These are phyloP conservation scores for Fusarium protoensiforme DNA, from an alignment of 2,329 filamentous ascomycete species.

Conservation along the genomic window DNA sequence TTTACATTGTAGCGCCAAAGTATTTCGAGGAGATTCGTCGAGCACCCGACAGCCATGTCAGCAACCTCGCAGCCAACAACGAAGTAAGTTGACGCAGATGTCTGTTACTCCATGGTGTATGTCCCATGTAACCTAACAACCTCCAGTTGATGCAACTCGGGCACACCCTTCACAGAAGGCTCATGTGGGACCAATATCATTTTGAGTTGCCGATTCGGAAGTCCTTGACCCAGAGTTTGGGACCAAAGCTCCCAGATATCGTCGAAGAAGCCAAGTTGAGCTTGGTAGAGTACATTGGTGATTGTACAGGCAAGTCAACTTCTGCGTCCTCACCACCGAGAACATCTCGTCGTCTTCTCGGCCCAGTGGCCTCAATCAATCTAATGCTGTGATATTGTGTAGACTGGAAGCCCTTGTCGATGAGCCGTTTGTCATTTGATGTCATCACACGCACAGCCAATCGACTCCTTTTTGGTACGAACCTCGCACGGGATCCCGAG, in stretches of 20 bases:
- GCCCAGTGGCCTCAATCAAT: no score
- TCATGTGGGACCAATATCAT: not conserved
- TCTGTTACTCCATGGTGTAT: not conserved
- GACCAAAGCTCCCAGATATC: not conserved
- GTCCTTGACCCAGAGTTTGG: not conserved
- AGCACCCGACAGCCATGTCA: not conserved
- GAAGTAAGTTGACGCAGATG: not conserved
- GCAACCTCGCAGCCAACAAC: not conserved
- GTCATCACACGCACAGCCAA: not conserved
- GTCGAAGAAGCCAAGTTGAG: not conserved
- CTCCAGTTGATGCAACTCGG: not conserved
- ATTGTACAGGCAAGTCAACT: not conserved
- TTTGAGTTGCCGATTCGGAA: not conserved
- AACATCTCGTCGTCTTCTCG: no score
- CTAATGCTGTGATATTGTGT: not conserved
- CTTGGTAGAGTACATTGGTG: not conserved
- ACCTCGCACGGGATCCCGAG: not conserved
- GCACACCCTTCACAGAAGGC: not conserved
- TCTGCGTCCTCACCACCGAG: not conserved
- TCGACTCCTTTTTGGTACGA: not conserved
- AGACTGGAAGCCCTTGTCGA: not conserved
- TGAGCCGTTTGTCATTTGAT: not conserved
- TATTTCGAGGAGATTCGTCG: not conserved
- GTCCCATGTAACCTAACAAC: not conserved
- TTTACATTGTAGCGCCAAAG: constrained; percentile 5